Evolutionary conservation across 305 asterid species (phyloP), one percentile per base, ranked within the genome.

Genomic region (Stenogyne calaminthoides): DNA sequence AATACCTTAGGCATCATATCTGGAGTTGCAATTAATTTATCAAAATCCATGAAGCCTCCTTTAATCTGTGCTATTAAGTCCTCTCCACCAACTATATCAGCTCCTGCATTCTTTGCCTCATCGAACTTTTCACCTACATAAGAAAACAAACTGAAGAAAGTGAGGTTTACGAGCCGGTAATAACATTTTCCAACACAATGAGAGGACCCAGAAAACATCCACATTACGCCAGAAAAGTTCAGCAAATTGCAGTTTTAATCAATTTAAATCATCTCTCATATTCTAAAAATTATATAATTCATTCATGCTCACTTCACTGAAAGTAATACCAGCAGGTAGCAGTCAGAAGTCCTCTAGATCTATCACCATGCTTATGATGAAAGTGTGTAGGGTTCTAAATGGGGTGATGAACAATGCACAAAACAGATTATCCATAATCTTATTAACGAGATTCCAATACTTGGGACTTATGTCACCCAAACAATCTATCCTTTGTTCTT

Each of bases 1-100:
- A 52, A 27, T 69, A 94, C 98, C 98, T 94, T 94, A 65, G 98
- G 95, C 99, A 94, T 94, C 99, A 92, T 94, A 85, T 94, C 98
- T 11, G 99, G 97, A 37, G 99, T 94, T 8, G 99, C 99, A 83
- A 94, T 90, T 74, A 94, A 80, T 82, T 91, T 94, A 84, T 92
- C 98, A 63, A 94, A 94, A 64, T 88, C 97, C 99, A 92, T 92
- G 81, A 88, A 88, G 60, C 99, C 99, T 78, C 89, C 92, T 84
- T 94, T 88, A 54, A 94, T 94, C 83, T 88, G 93, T 78, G 82
- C 86, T 74, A 94, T 94, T 85, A 94, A 78, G 80, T 94, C 99
- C 82, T 91, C 96, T 64, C 99, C 99, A 71, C 99, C 99, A 76
- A 94, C 98, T 57, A 90, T 18, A 87, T 94, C 99, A 19, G 97